A percentile compares a stretch with the other conserved stretches of the same genome.
Conservation (phyloP, 1,139 yeast genomes). For the Yamadazyma oceani region DNA sequence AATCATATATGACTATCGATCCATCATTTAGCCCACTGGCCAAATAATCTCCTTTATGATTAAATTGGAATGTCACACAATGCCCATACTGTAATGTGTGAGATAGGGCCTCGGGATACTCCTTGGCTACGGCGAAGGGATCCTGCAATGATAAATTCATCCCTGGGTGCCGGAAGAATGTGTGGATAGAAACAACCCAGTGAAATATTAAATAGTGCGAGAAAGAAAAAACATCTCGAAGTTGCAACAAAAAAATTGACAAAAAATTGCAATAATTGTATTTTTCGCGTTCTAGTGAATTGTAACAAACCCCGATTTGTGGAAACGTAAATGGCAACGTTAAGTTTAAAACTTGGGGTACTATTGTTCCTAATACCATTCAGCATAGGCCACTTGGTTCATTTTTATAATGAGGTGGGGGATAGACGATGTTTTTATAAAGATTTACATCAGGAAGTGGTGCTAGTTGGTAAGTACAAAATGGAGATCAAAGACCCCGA, state of each 20-base stretch:
- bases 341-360: too few relatives aligned
- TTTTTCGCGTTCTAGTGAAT: too few relatives aligned
- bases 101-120: conserved; percentile 81
- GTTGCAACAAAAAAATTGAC: too few relatives aligned
- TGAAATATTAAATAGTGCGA: too few relatives aligned
- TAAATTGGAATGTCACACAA: conserved; percentile 72
- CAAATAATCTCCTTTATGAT: conserved; percentile 77
- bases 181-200: too few relatives aligned
- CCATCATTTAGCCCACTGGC: conserved; percentile 89
- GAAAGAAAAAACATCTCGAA: neutral
- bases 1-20: conserved; percentile 72
- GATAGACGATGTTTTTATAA: conserved; percentile 64
- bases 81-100: conserved; percentile 68
- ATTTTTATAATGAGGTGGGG: conserved; percentile 59
- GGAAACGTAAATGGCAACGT: too few relatives aligned
- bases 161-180: neutral
- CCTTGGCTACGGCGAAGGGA: conserved; percentile 91
- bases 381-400: conserved; percentile 17
- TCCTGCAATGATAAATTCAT: conserved; percentile 86
- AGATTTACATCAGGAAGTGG: conserved; percentile 58
- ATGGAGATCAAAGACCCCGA: conserved; percentile 56
- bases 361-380: neutral
- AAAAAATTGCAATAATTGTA: too few relatives aligned
- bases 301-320: too few relatives aligned
- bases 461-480: conserved; percentile 58